phyloP scores from a whole-genome alignment of 371 early-diverging fungal species.

The Mortierella sp. region DNA sequence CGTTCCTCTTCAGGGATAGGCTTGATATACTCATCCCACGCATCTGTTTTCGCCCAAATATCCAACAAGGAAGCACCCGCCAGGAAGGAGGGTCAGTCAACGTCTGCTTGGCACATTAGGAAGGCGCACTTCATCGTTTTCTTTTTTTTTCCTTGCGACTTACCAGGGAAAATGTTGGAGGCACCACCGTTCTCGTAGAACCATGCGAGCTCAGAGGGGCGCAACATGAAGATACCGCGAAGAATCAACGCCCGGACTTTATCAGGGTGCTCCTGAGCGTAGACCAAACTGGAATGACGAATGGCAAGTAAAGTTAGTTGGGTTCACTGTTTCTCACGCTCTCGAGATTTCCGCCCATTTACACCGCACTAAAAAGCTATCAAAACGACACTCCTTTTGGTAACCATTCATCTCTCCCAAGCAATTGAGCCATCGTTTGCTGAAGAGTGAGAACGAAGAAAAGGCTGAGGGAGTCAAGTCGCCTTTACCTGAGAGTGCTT shows the following conservation, averaged over 20 bases:
- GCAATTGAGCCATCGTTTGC: too few relatives aligned
- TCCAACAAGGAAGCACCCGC: too few relatives aligned
- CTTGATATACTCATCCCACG: slow-evolving; percentile 65
- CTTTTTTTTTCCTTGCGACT: not conserved
- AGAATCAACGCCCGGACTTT: slow-evolving; percentile 69
- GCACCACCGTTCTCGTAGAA: slow-evolving; percentile 72
- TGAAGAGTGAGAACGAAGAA: not conserved
- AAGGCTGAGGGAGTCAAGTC: not conserved
- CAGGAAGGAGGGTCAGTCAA: too few relatives aligned
- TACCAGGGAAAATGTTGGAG: slow-evolving; percentile 66
- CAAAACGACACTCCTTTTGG: slow-evolving; percentile 19
- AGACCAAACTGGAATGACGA: slow-evolving; percentile 58
- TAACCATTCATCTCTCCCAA: not conserved
- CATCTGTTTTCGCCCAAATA: slow-evolving; percentile 24
- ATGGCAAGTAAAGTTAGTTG: not conserved
- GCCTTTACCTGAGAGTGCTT: slow-evolving; percentile 51
- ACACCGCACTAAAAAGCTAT: not conserved
- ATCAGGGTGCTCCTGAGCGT: slow-evolving; percentile 67
- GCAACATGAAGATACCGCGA: slow-evolving; percentile 71
- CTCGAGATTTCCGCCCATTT: too few relatives aligned
- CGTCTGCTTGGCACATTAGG: too few relatives aligned
- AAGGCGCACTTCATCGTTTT: too few relatives aligned
- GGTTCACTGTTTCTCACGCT: slow-evolving; percentile 10
- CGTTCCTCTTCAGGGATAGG: slow-evolving; percentile 72
- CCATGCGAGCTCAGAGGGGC: slow-evolving; percentile 65